Evolutionary conservation across 139 green algal genomes (phyloP).

Genomic region (Tetratostichococcus sp.): DNA sequence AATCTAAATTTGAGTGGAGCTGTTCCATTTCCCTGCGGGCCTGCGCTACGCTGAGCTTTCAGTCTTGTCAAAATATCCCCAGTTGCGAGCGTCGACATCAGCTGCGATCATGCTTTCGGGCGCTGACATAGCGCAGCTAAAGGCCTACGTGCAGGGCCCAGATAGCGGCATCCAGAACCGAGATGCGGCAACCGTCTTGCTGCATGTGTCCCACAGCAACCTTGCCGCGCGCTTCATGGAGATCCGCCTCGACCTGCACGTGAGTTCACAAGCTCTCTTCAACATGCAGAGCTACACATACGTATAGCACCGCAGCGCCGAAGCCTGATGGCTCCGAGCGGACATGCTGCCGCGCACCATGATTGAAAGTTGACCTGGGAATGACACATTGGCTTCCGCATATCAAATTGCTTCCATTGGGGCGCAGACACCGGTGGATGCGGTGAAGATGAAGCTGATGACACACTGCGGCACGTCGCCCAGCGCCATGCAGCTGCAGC

Average conservation of each 20-base stretch:
- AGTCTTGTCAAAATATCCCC: no score
- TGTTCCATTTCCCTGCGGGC: no score
- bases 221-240: conserved; percentile 89
- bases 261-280: conserved; percentile 29
- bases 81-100: no score
- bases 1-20: no score
- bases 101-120: not conserved
- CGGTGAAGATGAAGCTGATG: conserved; percentile 86
- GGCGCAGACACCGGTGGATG: conserved; percentile 71
- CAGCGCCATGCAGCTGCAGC: conserved; percentile 71
- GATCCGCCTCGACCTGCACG: conserved; percentile 86
- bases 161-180: conserved; percentile 35
- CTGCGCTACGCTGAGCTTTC: no score
- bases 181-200: conserved; percentile 78
- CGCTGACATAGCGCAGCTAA: not conserved
- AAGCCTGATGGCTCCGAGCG: not conserved
- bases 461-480: conserved; percentile 82
- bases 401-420: not conserved
- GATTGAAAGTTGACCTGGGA: not conserved
- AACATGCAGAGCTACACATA: not conserved
- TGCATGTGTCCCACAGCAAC: conserved; percentile 91
- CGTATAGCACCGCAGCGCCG: no score
- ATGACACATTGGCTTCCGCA: not conserved
- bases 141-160: not conserved
- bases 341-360: not conserved